Evolutionary conservation across 2,329 filamentous ascomycete genomes (phyloP).

Genomic region (Colletotrichum phormii): DNA sequence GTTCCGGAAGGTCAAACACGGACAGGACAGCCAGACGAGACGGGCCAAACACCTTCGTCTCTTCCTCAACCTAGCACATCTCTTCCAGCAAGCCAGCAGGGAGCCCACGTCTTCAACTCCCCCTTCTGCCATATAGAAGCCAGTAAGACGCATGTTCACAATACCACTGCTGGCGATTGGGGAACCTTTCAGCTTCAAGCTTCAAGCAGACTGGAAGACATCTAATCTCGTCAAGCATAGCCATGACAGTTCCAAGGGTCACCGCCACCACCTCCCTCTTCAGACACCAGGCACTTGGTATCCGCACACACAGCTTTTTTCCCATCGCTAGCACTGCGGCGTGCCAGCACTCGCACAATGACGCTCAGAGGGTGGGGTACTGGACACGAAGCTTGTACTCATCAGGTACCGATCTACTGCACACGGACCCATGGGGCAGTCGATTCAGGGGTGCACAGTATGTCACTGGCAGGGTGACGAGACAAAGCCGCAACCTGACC

Average conservation of each 20-base stretch:
- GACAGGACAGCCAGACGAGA: background rate
- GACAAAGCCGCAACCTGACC: slow-evolving; percentile 15
- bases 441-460: background rate
- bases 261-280: background rate
- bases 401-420: slow-evolving; percentile 17
- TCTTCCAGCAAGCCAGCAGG: no score
- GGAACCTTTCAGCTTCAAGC: no score
- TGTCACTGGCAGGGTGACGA: slow-evolving; percentile 24
- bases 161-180: background rate
- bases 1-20: slow-evolving; percentile 17
- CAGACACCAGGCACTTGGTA: background rate
- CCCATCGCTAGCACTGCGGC: background rate
- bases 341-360: slow-evolving; percentile 1
- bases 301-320: background rate
- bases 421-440: background rate
- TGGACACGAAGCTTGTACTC: background rate
- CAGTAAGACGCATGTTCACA: background rate
- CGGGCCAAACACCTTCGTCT: background rate
- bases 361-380: slow-evolving; percentile 29
- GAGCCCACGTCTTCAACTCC: background rate
- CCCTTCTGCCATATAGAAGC: background rate
- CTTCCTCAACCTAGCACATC: background rate
- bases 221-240: background rate
- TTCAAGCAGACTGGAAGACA: background rate
- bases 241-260: slow-evolving; percentile 1